Conservation (phyloP, 148 eudicot species). For the Amaranthus palmeri region DNA sequence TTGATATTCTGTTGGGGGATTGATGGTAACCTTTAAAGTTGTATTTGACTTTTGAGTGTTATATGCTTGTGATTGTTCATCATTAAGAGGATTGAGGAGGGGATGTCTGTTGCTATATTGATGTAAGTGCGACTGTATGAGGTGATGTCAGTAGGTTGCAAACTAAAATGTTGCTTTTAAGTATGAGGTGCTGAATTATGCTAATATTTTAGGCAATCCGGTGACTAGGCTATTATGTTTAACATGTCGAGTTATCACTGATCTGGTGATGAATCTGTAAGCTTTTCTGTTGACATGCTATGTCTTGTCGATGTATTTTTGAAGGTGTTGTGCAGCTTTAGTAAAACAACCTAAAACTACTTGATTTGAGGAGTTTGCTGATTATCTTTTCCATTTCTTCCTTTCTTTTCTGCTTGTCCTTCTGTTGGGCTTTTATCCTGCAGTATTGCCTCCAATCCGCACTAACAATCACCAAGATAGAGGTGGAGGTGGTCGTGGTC, state of each 20-base stretch:
- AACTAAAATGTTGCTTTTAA: no score
- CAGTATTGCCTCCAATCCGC: conserved; percentile 73
- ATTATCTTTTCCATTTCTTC: neutral
- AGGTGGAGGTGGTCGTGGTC: conserved; percentile 83
- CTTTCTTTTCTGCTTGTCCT: neutral
- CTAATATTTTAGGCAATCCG: neutral
- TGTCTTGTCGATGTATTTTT: neutral
- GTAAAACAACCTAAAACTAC: neutral
- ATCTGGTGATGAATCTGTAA: neutral
- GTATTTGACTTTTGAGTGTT: neutral
- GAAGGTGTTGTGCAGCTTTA: neutral
- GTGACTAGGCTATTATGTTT: neutral
- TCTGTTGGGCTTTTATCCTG: conserved; percentile 18
- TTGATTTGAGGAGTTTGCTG: neutral
- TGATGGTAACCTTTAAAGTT: neutral
- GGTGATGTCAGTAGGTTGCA: no score
- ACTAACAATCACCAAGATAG: conserved; percentile 52
- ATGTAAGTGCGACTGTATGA: neutral
- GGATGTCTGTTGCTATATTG: neutral
- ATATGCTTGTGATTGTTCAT: neutral
- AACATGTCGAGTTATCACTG: neutral
- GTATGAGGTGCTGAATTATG: neutral
- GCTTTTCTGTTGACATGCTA: neutral
- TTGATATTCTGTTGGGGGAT: neutral
- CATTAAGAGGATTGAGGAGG: neutral